Evolutionary conservation across 495 filamentous ascomycete genomes (phyloP), one percentile per base, ranked within the genome.

Genomic region (Alectoria sarmentosa): DNA sequence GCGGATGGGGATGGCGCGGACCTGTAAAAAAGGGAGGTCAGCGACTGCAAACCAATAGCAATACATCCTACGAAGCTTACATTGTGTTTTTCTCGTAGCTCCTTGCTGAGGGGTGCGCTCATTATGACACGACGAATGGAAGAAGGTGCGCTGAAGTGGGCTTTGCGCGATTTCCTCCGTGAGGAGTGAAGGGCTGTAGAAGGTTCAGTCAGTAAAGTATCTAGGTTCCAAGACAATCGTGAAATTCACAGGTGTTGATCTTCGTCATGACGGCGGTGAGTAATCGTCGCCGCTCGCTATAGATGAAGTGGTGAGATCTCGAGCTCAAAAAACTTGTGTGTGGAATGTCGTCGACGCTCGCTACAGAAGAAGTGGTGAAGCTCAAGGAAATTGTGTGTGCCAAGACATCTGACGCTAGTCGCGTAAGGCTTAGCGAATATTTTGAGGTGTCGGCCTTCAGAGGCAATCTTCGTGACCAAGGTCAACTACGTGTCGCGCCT

Each of bases 101-200:
- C 94, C 81, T 94, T 96, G 84, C 85, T 90, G 65, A 98, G 85
- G 65, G 90, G 89, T 60, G 94, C 94, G 80, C 85, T 90, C 90
- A 99, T 95, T 80, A 92, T 91, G 69, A 87, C 82, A 72, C 94
- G 89, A 77, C 95, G 92, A 73, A 90, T 85, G 80, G 87, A 89
- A 75, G 91, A 96, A 59, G 92, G 91, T 66, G 94, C 94, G 67
- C 78, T 78, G 87, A 96, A 98, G 84, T 99, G 93, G 69, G 90
- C 90, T 85, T 95, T 95, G 80, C 94, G 90, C 77, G 90, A 90
- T 89, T 99, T 99, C 78, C 92, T 85, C 80, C 94, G 88, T 74
- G 90, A 96, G 78, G 89, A 90, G 79, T 85, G 79, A 75, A 91
- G 74, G 60, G 78, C 88, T 90, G 26, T 32, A 19, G 13, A 46